Conservation (phyloP, 805 yeast genomes). For the Wickerhamomyces bisporus region DNA sequence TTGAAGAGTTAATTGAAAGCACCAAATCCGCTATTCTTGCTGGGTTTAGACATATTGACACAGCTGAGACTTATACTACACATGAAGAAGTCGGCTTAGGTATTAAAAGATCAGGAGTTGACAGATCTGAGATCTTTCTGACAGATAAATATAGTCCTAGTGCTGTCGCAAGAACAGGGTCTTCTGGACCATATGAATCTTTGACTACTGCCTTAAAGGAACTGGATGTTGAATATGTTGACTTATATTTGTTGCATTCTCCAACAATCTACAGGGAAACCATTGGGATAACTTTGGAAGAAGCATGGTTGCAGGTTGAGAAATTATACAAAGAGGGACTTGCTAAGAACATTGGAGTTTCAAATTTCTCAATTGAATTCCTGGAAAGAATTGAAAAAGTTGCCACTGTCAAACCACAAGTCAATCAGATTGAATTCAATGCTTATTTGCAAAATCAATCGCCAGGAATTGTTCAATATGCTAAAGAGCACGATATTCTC, state of each 20-base stretch:
- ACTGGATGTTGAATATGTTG: constrained; percentile 46
- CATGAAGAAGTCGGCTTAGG: constrained; percentile 54
- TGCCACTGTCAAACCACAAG: constrained; percentile 47
- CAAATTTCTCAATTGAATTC: constrained; percentile 50
- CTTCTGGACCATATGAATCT: constrained; percentile 32
- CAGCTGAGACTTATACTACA: constrained; percentile 59
- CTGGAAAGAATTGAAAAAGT: constrained; percentile 37
- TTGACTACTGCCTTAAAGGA: constrained; percentile 37
- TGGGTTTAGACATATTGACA: constrained; percentile 58
- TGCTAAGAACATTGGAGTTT: constrained; percentile 58
- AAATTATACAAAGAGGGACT: constrained; percentile 44
- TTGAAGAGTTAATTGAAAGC: constrained; percentile 23
- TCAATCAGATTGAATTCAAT: constrained; percentile 67
- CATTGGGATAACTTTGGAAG: constrained; percentile 27
- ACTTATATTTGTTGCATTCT: constrained; percentile 54
- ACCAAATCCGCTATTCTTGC: constrained; percentile 32
- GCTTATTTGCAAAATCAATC: constrained; percentile 64
- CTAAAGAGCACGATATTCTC: constrained; percentile 39
- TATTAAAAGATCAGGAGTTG: constrained; percentile 33
- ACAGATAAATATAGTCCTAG: constrained; percentile 51
- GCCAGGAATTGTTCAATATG: constrained; percentile 46
- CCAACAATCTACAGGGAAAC: constrained; percentile 43
- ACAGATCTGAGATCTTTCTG: constrained; percentile 44
- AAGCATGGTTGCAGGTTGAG: constrained; percentile 52
- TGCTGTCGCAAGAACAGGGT: constrained; percentile 19